Percentiles rank a stretch among this genome's conserved stretches.
phyloP scores from a whole-genome alignment of 768 basidiomycete genomes.

The Tremella fuciformis region DNA sequence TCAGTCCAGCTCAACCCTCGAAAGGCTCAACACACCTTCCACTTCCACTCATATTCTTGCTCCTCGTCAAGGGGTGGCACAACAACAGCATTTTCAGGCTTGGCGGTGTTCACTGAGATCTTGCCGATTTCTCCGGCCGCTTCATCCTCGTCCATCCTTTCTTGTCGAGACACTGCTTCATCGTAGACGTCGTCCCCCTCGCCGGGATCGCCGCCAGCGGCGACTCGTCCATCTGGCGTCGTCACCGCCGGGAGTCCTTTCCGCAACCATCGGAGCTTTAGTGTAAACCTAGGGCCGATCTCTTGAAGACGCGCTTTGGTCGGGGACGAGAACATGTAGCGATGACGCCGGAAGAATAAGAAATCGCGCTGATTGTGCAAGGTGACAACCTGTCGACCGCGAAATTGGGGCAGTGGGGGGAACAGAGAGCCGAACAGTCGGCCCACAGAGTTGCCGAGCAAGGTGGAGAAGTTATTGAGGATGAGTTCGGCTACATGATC shows the following conservation, averaged over 20 bases:
- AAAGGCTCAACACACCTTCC: conserved; percentile 38
- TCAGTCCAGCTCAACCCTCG: not conserved
- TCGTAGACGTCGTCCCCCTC: conserved; percentile 35
- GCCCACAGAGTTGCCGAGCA: conserved; percentile 87
- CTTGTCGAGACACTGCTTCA: conserved; percentile 19
- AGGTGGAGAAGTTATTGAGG: conserved; percentile 88
- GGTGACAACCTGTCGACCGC: conserved; percentile 93
- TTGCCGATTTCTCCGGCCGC: conserved; percentile 43
- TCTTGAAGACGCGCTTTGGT: conserved; percentile 93
- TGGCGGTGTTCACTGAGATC: conserved; percentile 21
- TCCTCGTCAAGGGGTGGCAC: conserved; percentile 49
- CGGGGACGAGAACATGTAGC: conserved; percentile 86
- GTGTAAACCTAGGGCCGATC: conserved; percentile 94
- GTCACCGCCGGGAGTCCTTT: conserved; percentile 81
- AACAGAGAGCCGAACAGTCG: conserved; percentile 95
- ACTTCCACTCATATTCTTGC: conserved; percentile 52
- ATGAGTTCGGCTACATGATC: conserved; percentile 69
- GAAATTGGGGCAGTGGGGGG: conserved; percentile 90
- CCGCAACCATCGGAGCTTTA: conserved; percentile 84
- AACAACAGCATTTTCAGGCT: conserved; percentile 22
- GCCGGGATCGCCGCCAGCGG: conserved; percentile 38
- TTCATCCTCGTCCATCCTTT: conserved; percentile 41
- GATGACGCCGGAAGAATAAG: conserved; percentile 91
- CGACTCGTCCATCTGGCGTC: conserved; percentile 49
- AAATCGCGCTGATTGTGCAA: conserved; percentile 97